Percentiles rank a stretch among this genome's conserved stretches.
Evolutionary conservation across 75 land plant species (phyloP).

Genomic region (Sequoia sempervirens): DNA sequence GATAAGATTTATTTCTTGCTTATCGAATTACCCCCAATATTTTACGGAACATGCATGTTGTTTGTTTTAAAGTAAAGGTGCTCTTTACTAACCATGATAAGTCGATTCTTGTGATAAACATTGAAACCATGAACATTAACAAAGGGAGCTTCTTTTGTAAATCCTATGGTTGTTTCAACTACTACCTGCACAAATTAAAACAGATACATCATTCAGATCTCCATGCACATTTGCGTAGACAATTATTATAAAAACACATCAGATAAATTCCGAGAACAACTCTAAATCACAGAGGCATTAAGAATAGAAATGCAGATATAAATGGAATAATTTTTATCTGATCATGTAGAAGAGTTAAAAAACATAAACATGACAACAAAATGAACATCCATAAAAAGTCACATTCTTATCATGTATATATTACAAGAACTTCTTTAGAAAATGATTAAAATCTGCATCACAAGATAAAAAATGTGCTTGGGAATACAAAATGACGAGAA

Average conservation of each 20-base stretch:
- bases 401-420: background rate
- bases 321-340: background rate
- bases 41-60: background rate
- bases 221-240: background rate
- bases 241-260: background rate
- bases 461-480: background rate
- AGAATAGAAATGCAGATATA: background rate
- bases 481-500: background rate
- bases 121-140: conserved; percentile 70
- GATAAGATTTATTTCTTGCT: background rate
- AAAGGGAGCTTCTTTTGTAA: conserved; percentile 82
- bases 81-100: conserved; percentile 64
- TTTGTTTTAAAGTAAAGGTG: background rate
- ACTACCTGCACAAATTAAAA: conserved; percentile 24
- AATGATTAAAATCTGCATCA: background rate
- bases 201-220: background rate
- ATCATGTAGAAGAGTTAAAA: background rate
- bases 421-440: background rate
- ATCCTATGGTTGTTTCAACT: conserved; percentile 67
- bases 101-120: conserved; percentile 91
- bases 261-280: background rate
- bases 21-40: background rate
- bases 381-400: background rate
- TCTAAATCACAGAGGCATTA: background rate
- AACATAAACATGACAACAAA: background rate